These are phyloP conservation scores for Sarocladium strictum DNA, from an alignment of 2,329 filamentous ascomycete species.

Conservation along the genomic window DNA sequence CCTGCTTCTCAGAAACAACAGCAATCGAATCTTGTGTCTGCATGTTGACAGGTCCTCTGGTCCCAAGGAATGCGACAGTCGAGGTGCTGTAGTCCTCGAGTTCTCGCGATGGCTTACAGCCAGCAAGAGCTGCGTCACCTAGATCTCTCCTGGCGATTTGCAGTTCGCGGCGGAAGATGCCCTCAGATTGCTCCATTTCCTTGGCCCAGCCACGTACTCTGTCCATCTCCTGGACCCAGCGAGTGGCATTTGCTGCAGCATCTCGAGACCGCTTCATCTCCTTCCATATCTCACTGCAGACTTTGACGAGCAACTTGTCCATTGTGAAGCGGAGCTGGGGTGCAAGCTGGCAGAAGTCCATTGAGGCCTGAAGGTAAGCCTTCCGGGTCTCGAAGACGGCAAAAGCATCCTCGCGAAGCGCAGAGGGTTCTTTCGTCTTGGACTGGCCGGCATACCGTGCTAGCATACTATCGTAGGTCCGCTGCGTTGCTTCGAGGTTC, in stretches of 20 bases:
- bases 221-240: slow-evolving; percentile 77
- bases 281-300: slow-evolving; percentile 82
- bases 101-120: slow-evolving; percentile 78
- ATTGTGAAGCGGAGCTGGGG: slow-evolving; percentile 79
- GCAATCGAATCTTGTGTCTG: slow-evolving; percentile 46
- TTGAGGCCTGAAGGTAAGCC: slow-evolving; percentile 80
- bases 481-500: slow-evolving; percentile 72
- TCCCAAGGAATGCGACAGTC: slow-evolving; percentile 81
- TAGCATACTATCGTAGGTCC: slow-evolving; percentile 74
- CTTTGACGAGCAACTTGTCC: slow-evolving; percentile 77
- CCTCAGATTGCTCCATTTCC: slow-evolving; percentile 89
- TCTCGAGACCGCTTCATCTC: slow-evolving; percentile 74
- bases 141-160: slow-evolving; percentile 74
- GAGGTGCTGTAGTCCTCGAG: slow-evolving; percentile 88
- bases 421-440: slow-evolving; percentile 89
- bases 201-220: slow-evolving; percentile 87
- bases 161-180: slow-evolving; percentile 75
- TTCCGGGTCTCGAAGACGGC: slow-evolving; percentile 89
- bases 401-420: slow-evolving; percentile 90
- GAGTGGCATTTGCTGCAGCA: slow-evolving; percentile 54
- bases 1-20: slow-evolving; percentile 74
- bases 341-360: slow-evolving; percentile 87
- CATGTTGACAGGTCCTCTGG: slow-evolving; percentile 58
- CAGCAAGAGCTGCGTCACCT: slow-evolving; percentile 66
- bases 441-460: slow-evolving; percentile 77